phyloP scores from a whole-genome alignment of 441 rosid genomes.

The Adansonia grandidieri region DNA sequence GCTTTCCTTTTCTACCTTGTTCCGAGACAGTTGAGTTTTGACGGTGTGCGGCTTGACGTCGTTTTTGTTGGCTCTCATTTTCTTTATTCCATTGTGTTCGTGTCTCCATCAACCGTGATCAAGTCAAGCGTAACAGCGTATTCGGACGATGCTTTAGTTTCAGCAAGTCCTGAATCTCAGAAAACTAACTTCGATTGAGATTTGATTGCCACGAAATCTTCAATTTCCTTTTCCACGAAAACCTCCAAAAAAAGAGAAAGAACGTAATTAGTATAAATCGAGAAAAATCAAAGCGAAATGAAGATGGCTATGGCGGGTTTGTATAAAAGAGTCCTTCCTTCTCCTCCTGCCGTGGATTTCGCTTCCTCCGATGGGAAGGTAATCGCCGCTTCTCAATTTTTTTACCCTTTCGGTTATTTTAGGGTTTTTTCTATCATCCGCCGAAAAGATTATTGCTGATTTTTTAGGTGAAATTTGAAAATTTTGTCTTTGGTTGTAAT shows the following conservation, averaged over 20 bases:
- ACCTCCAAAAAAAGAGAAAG: not conserved
- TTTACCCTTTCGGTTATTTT: not conserved
- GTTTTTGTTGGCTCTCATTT: not conserved
- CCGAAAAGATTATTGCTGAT: not conserved
- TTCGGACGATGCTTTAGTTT: not conserved
- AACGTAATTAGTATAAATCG: conserved; percentile 1
- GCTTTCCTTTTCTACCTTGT: not conserved
- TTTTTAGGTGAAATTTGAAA: not conserved
- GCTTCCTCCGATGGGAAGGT: conserved; percentile 94
- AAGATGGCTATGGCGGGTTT: conserved; percentile 80
- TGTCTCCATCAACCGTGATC: not conserved
- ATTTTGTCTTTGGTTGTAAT: not conserved
- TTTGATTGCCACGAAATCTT: conserved; percentile 12
- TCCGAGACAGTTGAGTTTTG: not conserved
- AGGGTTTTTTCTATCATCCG: not conserved
- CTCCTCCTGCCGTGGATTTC: conserved; percentile 88
- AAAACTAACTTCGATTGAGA: not conserved
- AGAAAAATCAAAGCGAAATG: conserved; percentile 1
- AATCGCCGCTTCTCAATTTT: not conserved
- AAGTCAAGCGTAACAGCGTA: conserved; percentile 8
- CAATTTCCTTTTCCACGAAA: conserved; percentile 2
- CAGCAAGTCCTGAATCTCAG: not conserved
- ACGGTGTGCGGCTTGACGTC: conserved; percentile 3
- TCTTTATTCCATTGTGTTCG: not conserved
- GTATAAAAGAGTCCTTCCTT: conserved; percentile 74